phyloP scores from a whole-genome alignment of 371 early-diverging fungal species.

The Mortierella sp. region DNA sequence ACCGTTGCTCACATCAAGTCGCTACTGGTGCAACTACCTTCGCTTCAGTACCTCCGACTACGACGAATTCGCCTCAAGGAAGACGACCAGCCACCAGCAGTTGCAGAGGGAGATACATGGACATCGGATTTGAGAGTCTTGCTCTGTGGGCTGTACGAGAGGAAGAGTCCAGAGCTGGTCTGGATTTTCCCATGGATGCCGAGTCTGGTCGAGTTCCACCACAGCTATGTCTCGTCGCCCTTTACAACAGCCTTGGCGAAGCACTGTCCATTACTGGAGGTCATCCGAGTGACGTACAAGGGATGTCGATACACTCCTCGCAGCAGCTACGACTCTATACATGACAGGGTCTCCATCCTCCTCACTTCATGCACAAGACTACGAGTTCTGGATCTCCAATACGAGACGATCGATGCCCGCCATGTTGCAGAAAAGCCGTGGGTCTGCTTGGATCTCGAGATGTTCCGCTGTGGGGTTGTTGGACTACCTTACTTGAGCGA shows the following conservation, averaged over 20 bases:
- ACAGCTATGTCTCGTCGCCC: conserved; percentile 4
- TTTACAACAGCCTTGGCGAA: not conserved
- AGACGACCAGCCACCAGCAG: not conserved
- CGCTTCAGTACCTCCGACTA: not conserved
- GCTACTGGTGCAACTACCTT: not conserved
- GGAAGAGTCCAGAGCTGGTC: conserved; percentile 7
- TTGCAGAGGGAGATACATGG: not conserved
- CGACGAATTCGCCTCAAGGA: not conserved
- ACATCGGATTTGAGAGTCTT: not conserved
- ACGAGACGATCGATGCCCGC: conserved; percentile 1
- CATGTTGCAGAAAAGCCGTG: not conserved
- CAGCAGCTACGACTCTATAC: not conserved
- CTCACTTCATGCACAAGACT: not conserved
- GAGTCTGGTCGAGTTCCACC: conserved; percentile 8
- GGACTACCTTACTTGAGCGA: not conserved
- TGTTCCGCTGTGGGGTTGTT: conserved; percentile 2
- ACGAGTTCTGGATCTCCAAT: not conserved
- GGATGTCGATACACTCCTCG: conserved; percentile 6
- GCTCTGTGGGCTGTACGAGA: conserved; percentile 5
- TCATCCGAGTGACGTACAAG: not conserved
- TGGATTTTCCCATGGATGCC: conserved; percentile 7
- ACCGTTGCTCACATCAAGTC: conserved; percentile 1
- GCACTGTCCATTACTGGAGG: conserved; percentile 4
- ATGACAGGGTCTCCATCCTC: conserved; percentile 8
- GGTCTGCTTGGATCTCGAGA: conserved; percentile 6